A percentile compares a stretch with the other conserved stretches of the same genome.
phyloP scores from a whole-genome alignment of 352 stramenopile genomes.

The Aphanomyces stellatus region DNA sequence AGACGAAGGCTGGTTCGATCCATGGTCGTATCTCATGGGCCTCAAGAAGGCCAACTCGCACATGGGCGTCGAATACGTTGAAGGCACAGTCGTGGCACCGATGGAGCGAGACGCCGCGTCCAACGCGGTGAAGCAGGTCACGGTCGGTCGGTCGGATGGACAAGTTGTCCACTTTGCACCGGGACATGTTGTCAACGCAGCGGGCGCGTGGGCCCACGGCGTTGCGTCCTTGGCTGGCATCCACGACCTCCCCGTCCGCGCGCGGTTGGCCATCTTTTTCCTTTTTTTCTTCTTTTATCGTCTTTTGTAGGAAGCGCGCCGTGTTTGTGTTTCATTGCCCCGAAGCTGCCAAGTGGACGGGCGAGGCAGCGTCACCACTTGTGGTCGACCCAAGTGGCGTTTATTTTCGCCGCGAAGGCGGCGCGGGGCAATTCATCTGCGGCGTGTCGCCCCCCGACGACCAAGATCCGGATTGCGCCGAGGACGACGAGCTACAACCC shows the following conservation, averaged over 20 bases:
- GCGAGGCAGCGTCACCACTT: conserved; percentile 47
- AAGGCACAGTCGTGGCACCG: conserved; percentile 60
- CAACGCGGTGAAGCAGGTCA: conserved; percentile 28
- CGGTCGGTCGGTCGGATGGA: conserved; percentile 24
- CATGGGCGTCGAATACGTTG: conserved; percentile 62
- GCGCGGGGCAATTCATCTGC: conserved; percentile 58
- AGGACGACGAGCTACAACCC: conserved; percentile 58
- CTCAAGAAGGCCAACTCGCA: conserved; percentile 64
- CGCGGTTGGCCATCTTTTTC: conserved; percentile 10
- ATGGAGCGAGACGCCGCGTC: conserved; percentile 37
- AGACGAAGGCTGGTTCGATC: conserved; percentile 79
- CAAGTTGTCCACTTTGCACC: not conserved
- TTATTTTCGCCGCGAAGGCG: conserved; percentile 73
- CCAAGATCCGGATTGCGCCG: conserved; percentile 59
- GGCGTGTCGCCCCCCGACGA: conserved; percentile 50
- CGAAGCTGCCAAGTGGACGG: conserved; percentile 65
- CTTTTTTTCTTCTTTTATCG: not conserved
- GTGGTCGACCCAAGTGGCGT: conserved; percentile 68
- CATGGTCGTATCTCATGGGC: conserved; percentile 64
- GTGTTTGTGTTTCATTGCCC: conserved; percentile 75
- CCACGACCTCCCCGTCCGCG: conserved; percentile 66
- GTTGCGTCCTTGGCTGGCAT: conserved; percentile 51
- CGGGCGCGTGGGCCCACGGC: conserved; percentile 61
- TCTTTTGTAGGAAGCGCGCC: conserved; percentile 41
- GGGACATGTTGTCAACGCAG: conserved; percentile 69